Evolutionary conservation across 495 filamentous ascomycete genomes (phyloP).

Genomic region (Talaromyces trachyspermus): DNA sequence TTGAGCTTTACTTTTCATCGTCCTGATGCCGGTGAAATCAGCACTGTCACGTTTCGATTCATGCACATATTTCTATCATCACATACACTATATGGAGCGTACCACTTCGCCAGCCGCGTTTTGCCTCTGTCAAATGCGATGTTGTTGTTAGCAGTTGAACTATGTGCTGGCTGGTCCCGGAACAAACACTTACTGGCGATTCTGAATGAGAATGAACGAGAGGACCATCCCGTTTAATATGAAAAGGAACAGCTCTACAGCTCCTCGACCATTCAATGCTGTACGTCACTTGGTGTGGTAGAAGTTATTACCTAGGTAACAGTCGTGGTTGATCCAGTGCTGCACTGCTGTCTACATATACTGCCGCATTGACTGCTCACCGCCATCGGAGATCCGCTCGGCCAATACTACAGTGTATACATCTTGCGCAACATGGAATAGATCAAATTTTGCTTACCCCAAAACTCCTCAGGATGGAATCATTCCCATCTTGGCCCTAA

Average conservation of each 20-base stretch:
- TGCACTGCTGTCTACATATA: too few relatives aligned
- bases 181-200: slow-evolving; percentile 67
- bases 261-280: not conserved
- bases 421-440: too few relatives aligned
- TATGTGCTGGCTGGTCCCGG: not conserved
- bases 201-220: slow-evolving; percentile 94
- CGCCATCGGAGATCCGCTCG: too few relatives aligned
- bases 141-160: slow-evolving; percentile 12
- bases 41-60: not conserved
- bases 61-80: not conserved
- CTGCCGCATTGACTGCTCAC: too few relatives aligned
- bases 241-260: not conserved
- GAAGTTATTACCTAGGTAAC: too few relatives aligned
- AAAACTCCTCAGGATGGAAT: too few relatives aligned
- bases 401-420: too few relatives aligned
- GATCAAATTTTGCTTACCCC: too few relatives aligned
- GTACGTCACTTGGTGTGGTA: not conserved
- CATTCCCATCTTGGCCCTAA: too few relatives aligned
- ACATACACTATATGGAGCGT: slow-evolving; percentile 82
- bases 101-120: slow-evolving; percentile 98
- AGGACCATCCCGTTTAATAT: slow-evolving; percentile 54
- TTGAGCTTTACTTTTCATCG: slow-evolving; percentile 96
- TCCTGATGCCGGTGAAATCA: slow-evolving; percentile 44
- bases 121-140: slow-evolving; percentile 63
- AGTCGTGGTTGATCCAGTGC: too few relatives aligned